Conservation (phyloP, 352 stramenopile genomes). For the Peronosclerospora sorghi region DNA sequence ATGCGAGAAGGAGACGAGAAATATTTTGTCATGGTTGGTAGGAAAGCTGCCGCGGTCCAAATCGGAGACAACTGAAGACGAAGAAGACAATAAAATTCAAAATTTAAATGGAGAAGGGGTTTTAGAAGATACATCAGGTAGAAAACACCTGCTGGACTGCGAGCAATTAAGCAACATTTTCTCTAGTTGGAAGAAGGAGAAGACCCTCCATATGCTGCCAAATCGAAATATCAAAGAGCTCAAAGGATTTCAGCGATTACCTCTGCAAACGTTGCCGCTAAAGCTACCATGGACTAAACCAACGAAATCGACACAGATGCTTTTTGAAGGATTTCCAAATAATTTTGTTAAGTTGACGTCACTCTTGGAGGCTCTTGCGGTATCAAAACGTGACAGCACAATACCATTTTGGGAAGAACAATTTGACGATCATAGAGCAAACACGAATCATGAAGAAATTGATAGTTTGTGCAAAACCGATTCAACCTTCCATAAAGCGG, state of each 20-base stretch:
- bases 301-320: neutral
- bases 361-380: slow-evolving; percentile 30
- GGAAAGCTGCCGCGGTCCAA: slow-evolving; percentile 46
- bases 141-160: slow-evolving; percentile 3
- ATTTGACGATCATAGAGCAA: slow-evolving; percentile 12
- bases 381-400: slow-evolving; percentile 4
- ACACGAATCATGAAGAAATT: neutral
- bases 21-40: slow-evolving; percentile 75
- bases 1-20: slow-evolving; percentile 67
- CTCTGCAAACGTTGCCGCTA: slow-evolving; percentile 28
- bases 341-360: slow-evolving; percentile 18
- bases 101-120: neutral
- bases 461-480: neutral
- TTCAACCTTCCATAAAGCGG: slow-evolving; percentile 1
- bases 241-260: slow-evolving; percentile 38
- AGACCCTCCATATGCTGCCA: slow-evolving; percentile 35
- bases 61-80: slow-evolving; percentile 17
- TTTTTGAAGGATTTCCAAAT: slow-evolving; percentile 30
- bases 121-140: neutral
- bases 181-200: slow-evolving; percentile 36
- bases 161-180: slow-evolving; percentile 26
- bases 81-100: slow-evolving; percentile 11
- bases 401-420: slow-evolving; percentile 17
- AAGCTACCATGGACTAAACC: slow-evolving; percentile 26
- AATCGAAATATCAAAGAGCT: slow-evolving; percentile 24